Base-by-base conservation (phyloP, 768 basidiomycete species). In the Agaricus subrufescens region DNA sequence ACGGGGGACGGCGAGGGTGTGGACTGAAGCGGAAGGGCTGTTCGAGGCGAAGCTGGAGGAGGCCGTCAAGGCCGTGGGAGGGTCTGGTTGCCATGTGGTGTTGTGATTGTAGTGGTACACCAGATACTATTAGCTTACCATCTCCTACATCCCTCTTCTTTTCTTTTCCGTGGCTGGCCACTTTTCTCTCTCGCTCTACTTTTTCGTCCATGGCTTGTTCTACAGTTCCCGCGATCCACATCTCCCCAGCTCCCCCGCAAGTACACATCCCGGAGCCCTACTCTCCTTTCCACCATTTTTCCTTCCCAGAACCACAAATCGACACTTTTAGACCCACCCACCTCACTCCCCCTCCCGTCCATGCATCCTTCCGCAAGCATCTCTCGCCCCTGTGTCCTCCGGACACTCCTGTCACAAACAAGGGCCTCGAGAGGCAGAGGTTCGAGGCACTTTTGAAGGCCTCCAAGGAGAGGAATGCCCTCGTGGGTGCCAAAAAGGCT, bases 21-120 rank as follows among this genome's bases (percentile, higher is more conserved):
- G 96, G 96, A 78, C 76, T 4, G 87, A 94, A 51, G 94, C 95
- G 1, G 88, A 96, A 74, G 81, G 75, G 65, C 72, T 98, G 43
- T 98, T 86, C 80, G 77, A 77, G 68, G 75, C 84, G 68, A 80
- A 81, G 65, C 43, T 77, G 51, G 66, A 57, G 10, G 78, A 78
- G 44, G 80, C 80, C 14, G 73, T 67, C 37, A 65, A 64, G 60
- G 75, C 63, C 19, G 47, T 57, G 59, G 49, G 52, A 60, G 52
- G 34, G 47, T 49, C 31, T 44, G 56, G 50, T 49, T 60, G 52
- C 48, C 53, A 56, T 54, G 49, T 60, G 58, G 51, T 54, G 58
- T 46, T 54, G 50, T 59, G 52, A 49, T 52, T 46, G 57, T 52
- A 51, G 50, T 48, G 27, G 15, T 30, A 11, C 31, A 34, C 29